These are phyloP conservation scores for Penicillium hesseltinei DNA, from an alignment of 2,329 filamentous ascomycete species.

Conservation along the genomic window DNA sequence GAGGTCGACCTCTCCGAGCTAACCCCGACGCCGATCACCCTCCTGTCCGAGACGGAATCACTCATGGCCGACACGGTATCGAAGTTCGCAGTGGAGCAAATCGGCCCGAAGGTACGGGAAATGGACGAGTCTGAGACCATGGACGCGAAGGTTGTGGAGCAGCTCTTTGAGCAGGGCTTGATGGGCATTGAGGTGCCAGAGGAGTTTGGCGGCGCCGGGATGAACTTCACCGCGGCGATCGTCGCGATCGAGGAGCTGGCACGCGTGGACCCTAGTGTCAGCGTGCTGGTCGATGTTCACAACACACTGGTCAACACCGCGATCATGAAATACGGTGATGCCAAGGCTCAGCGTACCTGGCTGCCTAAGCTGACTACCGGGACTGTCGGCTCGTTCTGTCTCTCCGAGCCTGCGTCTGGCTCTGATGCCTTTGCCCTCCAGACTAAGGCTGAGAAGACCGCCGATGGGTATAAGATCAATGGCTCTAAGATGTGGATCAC, in stretches of 20 bases:
- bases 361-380: slow-evolving; percentile 85
- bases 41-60: slow-evolving; percentile 83
- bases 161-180: slow-evolving; percentile 93
- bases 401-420: slow-evolving; percentile 88
- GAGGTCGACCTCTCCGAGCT: slow-evolving; percentile 69
- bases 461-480: slow-evolving; percentile 78
- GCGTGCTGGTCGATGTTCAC: slow-evolving; percentile 93
- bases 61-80: slow-evolving; percentile 87
- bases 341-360: slow-evolving; percentile 77
- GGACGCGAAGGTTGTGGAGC: slow-evolving; percentile 84
- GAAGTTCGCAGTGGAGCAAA: slow-evolving; percentile 85
- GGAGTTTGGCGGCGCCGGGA: slow-evolving; percentile 91
- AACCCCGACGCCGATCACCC: slow-evolving; percentile 86
- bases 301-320: slow-evolving; percentile 97
- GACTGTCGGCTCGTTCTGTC: slow-evolving; percentile 86
- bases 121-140: slow-evolving; percentile 98
- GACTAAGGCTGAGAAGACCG: slow-evolving; percentile 82
- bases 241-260: slow-evolving; percentile 97
- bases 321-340: slow-evolving; percentile 78
- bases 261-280: slow-evolving; percentile 88
- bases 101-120: slow-evolving; percentile 86
- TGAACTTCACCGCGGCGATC: slow-evolving; percentile 98
- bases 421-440: slow-evolving; percentile 95
- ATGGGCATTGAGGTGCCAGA: slow-evolving; percentile 98
- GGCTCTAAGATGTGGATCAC: slow-evolving; percentile 99